Evolutionary conservation across 768 basidiomycete species (phyloP).

Genomic region (Tephrocybe sp.): DNA sequence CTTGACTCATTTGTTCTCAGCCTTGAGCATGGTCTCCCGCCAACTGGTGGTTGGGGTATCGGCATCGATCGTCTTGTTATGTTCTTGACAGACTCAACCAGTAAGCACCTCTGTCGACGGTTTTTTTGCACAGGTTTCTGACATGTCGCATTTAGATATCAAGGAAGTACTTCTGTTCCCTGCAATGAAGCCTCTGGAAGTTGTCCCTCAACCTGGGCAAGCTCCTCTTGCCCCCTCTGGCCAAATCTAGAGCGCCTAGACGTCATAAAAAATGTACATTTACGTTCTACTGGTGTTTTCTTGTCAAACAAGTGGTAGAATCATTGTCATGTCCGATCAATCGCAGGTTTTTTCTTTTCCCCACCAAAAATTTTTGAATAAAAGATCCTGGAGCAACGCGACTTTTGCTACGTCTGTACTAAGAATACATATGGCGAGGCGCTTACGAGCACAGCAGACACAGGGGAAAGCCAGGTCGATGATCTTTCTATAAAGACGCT

Average conservation of each 20-base stretch:
- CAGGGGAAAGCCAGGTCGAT: no score
- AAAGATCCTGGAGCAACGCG: no score
- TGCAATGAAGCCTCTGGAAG: slow-evolving; percentile 88
- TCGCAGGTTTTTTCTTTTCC: no score
- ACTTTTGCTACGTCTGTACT: no score
- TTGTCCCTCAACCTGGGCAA: slow-evolving; percentile 22
- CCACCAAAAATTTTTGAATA: no score
- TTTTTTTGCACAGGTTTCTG: neutral
- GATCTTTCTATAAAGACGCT: no score
- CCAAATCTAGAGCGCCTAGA: slow-evolving; percentile 25
- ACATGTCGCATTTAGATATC: slow-evolving; percentile 57
- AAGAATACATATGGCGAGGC: no score
- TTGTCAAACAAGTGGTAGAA: no score
- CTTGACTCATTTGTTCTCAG: slow-evolving; percentile 47
- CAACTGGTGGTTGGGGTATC: slow-evolving; percentile 96
- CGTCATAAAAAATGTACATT: slow-evolving; percentile 5
- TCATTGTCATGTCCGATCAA: no score
- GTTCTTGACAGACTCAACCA: slow-evolving; percentile 97
- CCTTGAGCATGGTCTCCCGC: slow-evolving; percentile 95
- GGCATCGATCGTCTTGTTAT: slow-evolving; percentile 96
- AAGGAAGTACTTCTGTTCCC: slow-evolving; percentile 97
- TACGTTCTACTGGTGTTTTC: no score
- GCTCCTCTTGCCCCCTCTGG: slow-evolving; percentile 27
- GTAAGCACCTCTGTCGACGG: slow-evolving; percentile 38
- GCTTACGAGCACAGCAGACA: no score